Base-by-base conservation (phyloP, 345 rosid genomes). In the Eucalyptus curtisii region DNA sequence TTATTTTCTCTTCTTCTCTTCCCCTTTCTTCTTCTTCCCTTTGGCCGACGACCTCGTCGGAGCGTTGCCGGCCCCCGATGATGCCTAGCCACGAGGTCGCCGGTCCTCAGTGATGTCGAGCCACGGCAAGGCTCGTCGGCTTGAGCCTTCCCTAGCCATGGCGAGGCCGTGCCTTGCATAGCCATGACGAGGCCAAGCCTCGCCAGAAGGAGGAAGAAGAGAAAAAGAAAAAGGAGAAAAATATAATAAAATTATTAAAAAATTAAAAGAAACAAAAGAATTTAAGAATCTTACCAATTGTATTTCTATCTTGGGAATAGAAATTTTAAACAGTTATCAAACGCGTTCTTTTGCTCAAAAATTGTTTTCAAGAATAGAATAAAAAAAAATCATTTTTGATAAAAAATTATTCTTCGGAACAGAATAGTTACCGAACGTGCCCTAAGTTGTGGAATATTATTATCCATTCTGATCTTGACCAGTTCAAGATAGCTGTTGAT, bases 401-500 rank as follows among this genome's bases (percentile, higher is more conserved):
- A 50, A 50, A 50, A 52, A 52, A 52, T 2, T 52, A 1, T 52
- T 52, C 7, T 3, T 4, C 2, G 0, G 0, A 1, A 52, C 0
- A 52, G 0, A 20, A 52, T 52, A 1, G 0, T 52, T 20, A 52
- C 0, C 5, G 8, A 20, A 52, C 0, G 0, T 0, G 0, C 0
- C 24, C 0, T 33, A 19, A 76, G 15, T 37, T 19, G 8, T 0
- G 1, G 25, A 37, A 33, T 71, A 4, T 71, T 71, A 40, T 37
- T 3, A 11, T 76, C 27, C 5, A 37, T 76, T 76, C 0, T 20
- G 2, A 37, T 76, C 82, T 76, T 37, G 82, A 61, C 68, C 47
- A 76, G 4, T 76, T 76, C 30, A 37, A 11, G 15, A 76, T 20
- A 10, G 82, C 1, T 37, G 45, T 37, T 37, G 45, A 37, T 11